phyloP scores from a whole-genome alignment of 2,329 filamentous ascomycete species.

The Calonectria pteridis region DNA sequence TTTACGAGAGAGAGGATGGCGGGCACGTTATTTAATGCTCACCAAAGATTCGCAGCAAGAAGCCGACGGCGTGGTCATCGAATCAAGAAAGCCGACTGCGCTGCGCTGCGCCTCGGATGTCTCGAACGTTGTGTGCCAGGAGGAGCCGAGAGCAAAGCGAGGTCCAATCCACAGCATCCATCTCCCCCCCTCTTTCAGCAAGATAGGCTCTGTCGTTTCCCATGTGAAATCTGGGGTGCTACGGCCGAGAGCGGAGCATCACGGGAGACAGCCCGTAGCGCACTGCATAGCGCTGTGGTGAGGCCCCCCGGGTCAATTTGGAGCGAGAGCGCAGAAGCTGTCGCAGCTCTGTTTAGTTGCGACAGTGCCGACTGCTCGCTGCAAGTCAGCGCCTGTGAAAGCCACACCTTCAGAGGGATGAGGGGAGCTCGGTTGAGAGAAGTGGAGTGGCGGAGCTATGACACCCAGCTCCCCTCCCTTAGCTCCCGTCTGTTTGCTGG shows the following conservation, averaged over 20 bases:
- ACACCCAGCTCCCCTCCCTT: background rate
- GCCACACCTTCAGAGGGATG: constrained; percentile 1
- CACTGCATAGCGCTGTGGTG: background rate
- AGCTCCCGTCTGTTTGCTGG: background rate
- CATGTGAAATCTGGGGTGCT: constrained; percentile 23
- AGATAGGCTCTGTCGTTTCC: background rate
- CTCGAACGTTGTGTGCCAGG: background rate
- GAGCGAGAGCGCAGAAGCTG: background rate
- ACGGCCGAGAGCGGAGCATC: constrained; percentile 14
- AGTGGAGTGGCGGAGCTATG: background rate
- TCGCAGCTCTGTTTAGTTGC: background rate
- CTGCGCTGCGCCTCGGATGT: constrained; percentile 11
- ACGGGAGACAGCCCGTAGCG: constrained; percentile 3
- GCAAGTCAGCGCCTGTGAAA: background rate
- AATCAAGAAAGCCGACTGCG: background rate
- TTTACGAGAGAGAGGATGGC: background rate
- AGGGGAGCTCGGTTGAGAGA: background rate
- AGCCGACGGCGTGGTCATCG: background rate
- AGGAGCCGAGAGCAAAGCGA: constrained; percentile 16
- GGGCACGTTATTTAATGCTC: constrained; percentile 14
- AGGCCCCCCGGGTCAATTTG: background rate
- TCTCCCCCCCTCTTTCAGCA: background rate
- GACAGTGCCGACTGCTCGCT: background rate
- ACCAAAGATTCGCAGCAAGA: constrained; percentile 6
- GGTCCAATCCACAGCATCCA: background rate